Evolutionary conservation across 495 filamentous ascomycete genomes (phyloP), one percentile per base, ranked within the genome.

Genomic region (Pseudotulostoma volvatum): DNA sequence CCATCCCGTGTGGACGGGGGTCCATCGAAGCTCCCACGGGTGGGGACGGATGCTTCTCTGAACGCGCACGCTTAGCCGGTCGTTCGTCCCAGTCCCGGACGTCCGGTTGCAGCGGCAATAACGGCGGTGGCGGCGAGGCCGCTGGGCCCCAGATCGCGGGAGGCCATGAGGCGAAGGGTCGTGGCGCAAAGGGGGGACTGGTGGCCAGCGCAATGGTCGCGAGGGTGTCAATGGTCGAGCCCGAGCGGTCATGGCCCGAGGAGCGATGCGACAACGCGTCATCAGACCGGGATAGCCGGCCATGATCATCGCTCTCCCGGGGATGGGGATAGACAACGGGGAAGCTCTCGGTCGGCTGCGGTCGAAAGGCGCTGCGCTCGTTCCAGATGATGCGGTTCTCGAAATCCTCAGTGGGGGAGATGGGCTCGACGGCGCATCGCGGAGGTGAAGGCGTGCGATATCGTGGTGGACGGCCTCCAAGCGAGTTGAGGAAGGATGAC

Each of bases 41-140:
- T 18, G 71, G 65, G 33, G 73, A 74, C 15, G 59, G 49, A 37
- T 70, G 50, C 44, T 67, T 61, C 43, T 75, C 74, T 18, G 75
- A 77, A 36, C 71, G 65, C 17, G 70, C 60, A 19, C 75, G 67
- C 47, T 79, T 79, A n/a, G 68, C 52, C 4, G 73, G 73, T 17
- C 68, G 63, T 45, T 73, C 71, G 34, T 38, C 33, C 23, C 55
- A 47, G 18, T 40, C 41, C 32, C 48, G 39, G 25, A 59, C 53
- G 41, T 46, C 16, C 11, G 57, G 50, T 9, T 64, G 62, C 18
- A 64, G 40, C 9, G 61, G 49, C 33, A 55, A 44, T 11, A 28
- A 5, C 23, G 5, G 23, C 23, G 5, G 23, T 11, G 23, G 5
- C 8, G 25, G 21, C 4, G 40, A 37, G 15, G 14, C 34, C 23